Evolutionary conservation across 2,329 filamentous ascomycete genomes (phyloP).

Genomic region (Neonectria punicea): DNA sequence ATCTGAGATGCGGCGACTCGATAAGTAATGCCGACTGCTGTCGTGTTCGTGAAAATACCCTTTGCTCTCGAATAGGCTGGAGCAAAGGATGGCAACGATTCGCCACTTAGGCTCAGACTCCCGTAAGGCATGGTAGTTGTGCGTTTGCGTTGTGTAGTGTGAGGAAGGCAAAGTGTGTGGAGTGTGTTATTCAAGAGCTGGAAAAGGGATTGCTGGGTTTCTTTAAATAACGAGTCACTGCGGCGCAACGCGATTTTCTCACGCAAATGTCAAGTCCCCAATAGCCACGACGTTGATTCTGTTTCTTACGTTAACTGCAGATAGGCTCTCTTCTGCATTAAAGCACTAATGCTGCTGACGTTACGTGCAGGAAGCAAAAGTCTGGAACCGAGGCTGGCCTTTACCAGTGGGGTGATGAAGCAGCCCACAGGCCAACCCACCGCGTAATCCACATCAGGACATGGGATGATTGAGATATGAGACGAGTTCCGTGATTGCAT

Average conservation of each 20-base stretch:
- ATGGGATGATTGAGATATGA: not conserved
- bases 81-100: conserved; percentile 21
- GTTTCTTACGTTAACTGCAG: conserved; percentile 11
- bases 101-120: conserved; percentile 11
- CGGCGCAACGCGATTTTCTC: not conserved
- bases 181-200: not conserved
- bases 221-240: not conserved
- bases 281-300: not conserved
- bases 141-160: not conserved
- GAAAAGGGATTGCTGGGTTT: not conserved
- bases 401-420: conserved; percentile 8
- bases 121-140: conserved; percentile 17
- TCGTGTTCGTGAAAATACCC: conserved; percentile 9
- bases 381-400: not conserved
- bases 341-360: conserved; percentile 15
- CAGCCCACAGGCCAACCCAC: not conserved
- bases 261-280: not conserved
- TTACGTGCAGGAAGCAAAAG: conserved; percentile 4
- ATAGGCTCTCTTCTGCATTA: not conserved
- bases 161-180: not conserved
- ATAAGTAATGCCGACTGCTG: conserved; percentile 19
- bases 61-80: conserved; percentile 18
- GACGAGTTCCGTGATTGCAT: not conserved
- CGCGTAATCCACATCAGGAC: not conserved
- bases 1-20: conserved; percentile 23